Evolutionary conservation across 2,329 filamentous ascomycete species (phyloP).

Genomic region (Septoria petroselini): DNA sequence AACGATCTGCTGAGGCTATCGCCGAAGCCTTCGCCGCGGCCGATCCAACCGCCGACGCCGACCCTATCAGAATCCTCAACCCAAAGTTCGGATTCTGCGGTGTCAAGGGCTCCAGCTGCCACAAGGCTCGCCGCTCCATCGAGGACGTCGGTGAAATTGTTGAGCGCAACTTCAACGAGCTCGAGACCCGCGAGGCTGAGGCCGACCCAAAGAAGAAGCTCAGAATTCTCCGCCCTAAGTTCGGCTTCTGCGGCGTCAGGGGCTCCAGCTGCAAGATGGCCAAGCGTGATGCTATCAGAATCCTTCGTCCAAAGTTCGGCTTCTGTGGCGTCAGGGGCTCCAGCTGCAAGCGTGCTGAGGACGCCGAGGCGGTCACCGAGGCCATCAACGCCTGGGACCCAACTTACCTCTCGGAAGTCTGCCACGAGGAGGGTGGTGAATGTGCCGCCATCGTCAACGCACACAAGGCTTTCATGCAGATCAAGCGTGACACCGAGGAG

Average conservation of each 20-base stretch:
- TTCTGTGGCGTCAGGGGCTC: slow-evolving; percentile 44
- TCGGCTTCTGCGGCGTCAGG: slow-evolving; percentile 38
- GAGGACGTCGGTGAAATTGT: slow-evolving; percentile 37
- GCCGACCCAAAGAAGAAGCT: slow-evolving; percentile 30
- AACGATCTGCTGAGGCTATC: too few species aligned
- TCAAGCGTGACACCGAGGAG: slow-evolving; percentile 32
- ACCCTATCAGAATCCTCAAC: slow-evolving; percentile 28
- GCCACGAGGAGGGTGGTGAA: slow-evolving; percentile 28
- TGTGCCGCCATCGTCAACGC: slow-evolving; percentile 31
- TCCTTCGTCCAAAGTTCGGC: too few species aligned
- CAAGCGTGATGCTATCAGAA: slow-evolving; percentile 21
- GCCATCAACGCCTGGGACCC: slow-evolving; percentile 25
- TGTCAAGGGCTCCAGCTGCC: slow-evolving; percentile 21
- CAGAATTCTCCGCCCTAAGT: slow-evolving; percentile 2
- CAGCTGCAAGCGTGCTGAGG: slow-evolving; percentile 43
- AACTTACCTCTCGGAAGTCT: slow-evolving; percentile 17
- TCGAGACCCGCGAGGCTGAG: slow-evolving; percentile 26
- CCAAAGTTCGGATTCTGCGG: slow-evolving; percentile 19
- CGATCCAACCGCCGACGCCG: slow-evolving; percentile 9
- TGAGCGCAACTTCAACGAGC: slow-evolving; percentile 20
- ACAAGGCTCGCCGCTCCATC: slow-evolving; percentile 46
- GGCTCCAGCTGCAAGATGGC: slow-evolving; percentile 46
- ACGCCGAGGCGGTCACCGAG: slow-evolving; percentile 39
- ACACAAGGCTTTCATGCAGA: slow-evolving; percentile 24
- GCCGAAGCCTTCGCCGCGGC: too few species aligned